Base-by-base conservation (phyloP, 1,284 basidiomycete species). In the Coniophora puteana region DNA sequence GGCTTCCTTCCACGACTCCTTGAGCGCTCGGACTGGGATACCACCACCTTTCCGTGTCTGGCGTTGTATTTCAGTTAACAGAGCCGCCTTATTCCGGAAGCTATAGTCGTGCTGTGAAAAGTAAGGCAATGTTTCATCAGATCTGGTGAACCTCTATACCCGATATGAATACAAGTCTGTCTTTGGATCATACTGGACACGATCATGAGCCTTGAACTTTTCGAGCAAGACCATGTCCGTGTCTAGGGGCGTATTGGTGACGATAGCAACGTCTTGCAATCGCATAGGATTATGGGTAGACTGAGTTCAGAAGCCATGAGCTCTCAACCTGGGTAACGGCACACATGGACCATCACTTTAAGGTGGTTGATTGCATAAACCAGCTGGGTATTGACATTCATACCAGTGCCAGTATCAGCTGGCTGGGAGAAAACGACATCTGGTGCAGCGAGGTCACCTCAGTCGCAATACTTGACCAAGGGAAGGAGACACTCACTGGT, bases 1-100 rank as follows among this genome's bases (percentile, higher is more conserved):
- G 0, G 91, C 88, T 47, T 89, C 87, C 50, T 90, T 88, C 86
- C 91, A 95, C 14, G 87, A 88, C 55, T 94, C 92, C 52, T 93
- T 89, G 30, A 95, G 68, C 2, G 82, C 74, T 8, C 88, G 79
- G 13, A 94, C 80, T n/a, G 88, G 80, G 43, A 95, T 80, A 1
- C 92, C 92, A 5, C 86, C 83, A 10, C 85, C 84, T 53, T 81
- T 83, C 14, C 80, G 76, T 3, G 85, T 85, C 52, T 86, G 78
- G 1, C 84, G 78, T 54, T 89, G 84, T 21, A 95, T 85, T 57
- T 94, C 83, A 0, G 80, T 83, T 3, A 94, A 63, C 1, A 95
- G 69, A 2, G 90, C 80, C 1, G 79, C 80, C 61, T 92, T 91
- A 52, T 82, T 91, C 20, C 84, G 78, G 51, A 94, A 84, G 47